These are phyloP conservation scores for Suillus bovinus DNA, from an alignment of 768 basidiomycete genomes.

Conservation along the genomic window DNA sequence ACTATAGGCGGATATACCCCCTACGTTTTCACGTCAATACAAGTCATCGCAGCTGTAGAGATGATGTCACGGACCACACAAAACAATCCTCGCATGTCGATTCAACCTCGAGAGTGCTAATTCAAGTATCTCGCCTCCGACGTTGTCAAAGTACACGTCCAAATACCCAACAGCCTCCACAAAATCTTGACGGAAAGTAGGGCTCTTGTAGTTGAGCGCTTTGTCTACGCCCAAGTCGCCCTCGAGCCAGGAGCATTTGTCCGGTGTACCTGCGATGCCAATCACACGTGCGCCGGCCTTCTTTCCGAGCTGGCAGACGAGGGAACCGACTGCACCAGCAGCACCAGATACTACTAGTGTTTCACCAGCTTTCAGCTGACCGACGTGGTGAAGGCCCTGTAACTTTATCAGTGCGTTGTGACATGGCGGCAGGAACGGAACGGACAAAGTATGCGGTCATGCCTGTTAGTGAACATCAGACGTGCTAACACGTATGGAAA, in stretches of 20 bases:
- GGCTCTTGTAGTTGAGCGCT: constrained; percentile 86
- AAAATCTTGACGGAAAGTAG: constrained; percentile 70
- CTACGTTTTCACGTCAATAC: constrained; percentile 33
- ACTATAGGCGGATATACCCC: constrained; percentile 88
- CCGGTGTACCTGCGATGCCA: constrained; percentile 81
- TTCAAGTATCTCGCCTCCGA: constrained; percentile 81
- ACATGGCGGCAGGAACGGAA: constrained; percentile 3
- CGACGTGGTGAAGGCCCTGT: constrained; percentile 83
- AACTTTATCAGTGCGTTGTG: constrained; percentile 9
- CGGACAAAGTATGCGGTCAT: constrained; percentile 89
- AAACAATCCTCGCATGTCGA: constrained; percentile 69
- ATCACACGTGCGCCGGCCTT: constrained; percentile 78
- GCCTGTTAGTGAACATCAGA: constrained; percentile 42
- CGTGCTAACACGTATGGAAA: neutral
- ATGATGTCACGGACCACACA: constrained; percentile 66
- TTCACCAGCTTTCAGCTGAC: constrained; percentile 79
- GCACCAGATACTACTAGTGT: constrained; percentile 87
- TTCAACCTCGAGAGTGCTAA: constrained; percentile 75
- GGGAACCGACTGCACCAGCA: constrained; percentile 85
- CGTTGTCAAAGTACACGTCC: constrained; percentile 88
- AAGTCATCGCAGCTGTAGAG: neutral
- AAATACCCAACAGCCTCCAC: constrained; percentile 68
- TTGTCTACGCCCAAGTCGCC: constrained; percentile 80
- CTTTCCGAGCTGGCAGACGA: constrained; percentile 85
- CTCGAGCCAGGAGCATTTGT: constrained; percentile 87